Evolutionary conservation across 1,284 basidiomycete species (phyloP), one percentile per base, ranked within the genome.

Genomic region (Puccinia brachypodii): DNA sequence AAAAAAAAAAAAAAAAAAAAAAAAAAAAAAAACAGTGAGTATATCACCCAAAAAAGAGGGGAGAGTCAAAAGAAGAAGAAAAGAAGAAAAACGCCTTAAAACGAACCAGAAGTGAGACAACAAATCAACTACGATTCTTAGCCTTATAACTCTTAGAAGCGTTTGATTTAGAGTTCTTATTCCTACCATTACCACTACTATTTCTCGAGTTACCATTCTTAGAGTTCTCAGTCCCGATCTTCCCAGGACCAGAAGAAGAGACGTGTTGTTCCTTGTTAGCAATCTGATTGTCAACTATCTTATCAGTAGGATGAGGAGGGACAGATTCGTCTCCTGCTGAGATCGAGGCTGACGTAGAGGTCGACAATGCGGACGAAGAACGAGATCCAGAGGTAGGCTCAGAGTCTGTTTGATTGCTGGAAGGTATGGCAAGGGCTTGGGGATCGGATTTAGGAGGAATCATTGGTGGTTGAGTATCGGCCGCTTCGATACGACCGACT

Each of bases 351-450:
- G 68, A 71, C 2, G 68, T 71, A 36, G 68, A 71, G n/a, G 68
- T 42, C 9, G 68, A 71, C n/a, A 44, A 28, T 1, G 42, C 68
- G 2, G 68, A 71, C 2, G 68, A 44, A 19, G 68, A 71, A 3
- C 68, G 68, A 16, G 68, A 71, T 38, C 68, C 68, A 22, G 68
- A 71, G 13, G 38, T 71, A 3, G n/a, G 40, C 25, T 71, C 68
- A 14, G 68, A 71, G 22, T 19, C 40, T 4, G 68, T 28, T 25
- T 42, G 38, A 22, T 40, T 60, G 28, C 68, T 47, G 8, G n/a
- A 8, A 19, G 40, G 6, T 19, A 22, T 42, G 40, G 9, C n/a
- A 42, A 36, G 4, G 7, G 7, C 6, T 71, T 28, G 3, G 42
- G 42, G 42, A 22, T 71, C n/a, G 68, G 42, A 14, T 6, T 28